These are phyloP conservation scores for Aureobasidium lini DNA, from an alignment of 2,329 filamentous ascomycete genomes.

Conservation along the genomic window DNA sequence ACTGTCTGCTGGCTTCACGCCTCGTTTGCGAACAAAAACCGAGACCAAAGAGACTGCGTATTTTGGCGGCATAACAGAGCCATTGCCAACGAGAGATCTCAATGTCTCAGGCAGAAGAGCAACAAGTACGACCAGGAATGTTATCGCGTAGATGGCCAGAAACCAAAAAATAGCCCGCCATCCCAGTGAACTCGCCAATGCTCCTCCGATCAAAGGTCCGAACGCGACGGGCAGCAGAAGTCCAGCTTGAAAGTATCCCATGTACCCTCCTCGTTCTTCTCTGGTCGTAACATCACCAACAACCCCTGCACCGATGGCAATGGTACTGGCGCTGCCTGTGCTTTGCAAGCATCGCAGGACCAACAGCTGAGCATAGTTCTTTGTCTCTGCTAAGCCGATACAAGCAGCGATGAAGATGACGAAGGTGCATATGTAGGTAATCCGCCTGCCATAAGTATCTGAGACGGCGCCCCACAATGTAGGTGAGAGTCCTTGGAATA, in stretches of 20 bases:
- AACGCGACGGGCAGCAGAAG: constrained; percentile 33
- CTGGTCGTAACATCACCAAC: constrained; percentile 37
- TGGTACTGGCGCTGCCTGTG: constrained; percentile 36
- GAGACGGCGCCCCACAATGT: constrained; percentile 35
- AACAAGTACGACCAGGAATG: constrained; percentile 27
- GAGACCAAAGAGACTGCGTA: constrained; percentile 2
- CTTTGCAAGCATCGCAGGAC: constrained; percentile 37
- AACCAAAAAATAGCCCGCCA: constrained; percentile 51
- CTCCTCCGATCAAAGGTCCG: constrained; percentile 45
- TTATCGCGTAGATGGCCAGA: constrained; percentile 39
- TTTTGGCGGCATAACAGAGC: background rate
- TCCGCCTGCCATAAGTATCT: constrained; percentile 35
- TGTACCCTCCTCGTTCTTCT: constrained; percentile 35
- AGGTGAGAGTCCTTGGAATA: constrained; percentile 39
- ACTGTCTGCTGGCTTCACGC: background rate
- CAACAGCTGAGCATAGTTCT: constrained; percentile 33
- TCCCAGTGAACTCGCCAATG: constrained; percentile 40
- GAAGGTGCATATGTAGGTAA: constrained; percentile 33
- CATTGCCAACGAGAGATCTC: constrained; percentile 30
- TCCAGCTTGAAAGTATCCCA: constrained; percentile 35
- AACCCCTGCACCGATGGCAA: constrained; percentile 36
- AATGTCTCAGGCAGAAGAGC: constrained; percentile 36
- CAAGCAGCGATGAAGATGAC: constrained; percentile 34
- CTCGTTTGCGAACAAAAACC: background rate
- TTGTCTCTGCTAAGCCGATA: constrained; percentile 34